Evolutionary conservation across 2,329 filamentous ascomycete genomes (phyloP).

Genomic region (Didymella glomerata): DNA sequence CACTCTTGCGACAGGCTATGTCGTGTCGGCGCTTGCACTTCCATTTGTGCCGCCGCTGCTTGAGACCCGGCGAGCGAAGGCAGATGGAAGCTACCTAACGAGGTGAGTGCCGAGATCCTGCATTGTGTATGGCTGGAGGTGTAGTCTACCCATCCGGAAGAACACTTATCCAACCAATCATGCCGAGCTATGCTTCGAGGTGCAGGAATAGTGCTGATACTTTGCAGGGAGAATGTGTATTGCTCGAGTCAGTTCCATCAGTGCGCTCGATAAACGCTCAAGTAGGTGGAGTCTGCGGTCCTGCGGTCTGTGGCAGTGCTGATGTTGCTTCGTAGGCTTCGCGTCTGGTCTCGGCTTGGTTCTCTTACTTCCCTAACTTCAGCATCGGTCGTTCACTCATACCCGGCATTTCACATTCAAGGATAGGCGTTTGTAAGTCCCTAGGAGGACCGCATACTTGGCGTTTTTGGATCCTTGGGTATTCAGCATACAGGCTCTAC

Average conservation of each 20-base stretch:
- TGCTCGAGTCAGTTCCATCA: slow-evolving; percentile 40
- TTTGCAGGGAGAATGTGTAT: slow-evolving; percentile 37
- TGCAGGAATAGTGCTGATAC: slow-evolving; percentile 12
- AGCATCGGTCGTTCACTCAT: not conserved
- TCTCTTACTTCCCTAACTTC: not conserved
- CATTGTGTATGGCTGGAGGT: not conserved
- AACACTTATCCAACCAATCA: slow-evolving; percentile 11
- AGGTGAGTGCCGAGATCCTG: slow-evolving; percentile 37
- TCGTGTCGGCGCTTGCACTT: slow-evolving; percentile 50
- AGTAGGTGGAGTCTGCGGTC: not conserved
- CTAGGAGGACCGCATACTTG: slow-evolving; percentile 4
- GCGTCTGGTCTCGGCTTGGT: not conserved
- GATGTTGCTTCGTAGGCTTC: not conserved
- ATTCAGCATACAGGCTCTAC: not conserved
- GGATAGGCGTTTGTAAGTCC: slow-evolving; percentile 6
- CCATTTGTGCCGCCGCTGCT: slow-evolving; percentile 53
- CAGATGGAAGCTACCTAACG: slow-evolving; percentile 50
- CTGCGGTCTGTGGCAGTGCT: not conserved
- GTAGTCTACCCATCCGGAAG: slow-evolving; percentile 7
- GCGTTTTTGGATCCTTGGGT: slow-evolving; percentile 9
- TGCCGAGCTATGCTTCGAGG: not conserved
- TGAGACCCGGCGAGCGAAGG: slow-evolving; percentile 48
- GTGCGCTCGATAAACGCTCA: slow-evolving; percentile 33
- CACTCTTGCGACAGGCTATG: slow-evolving; percentile 49
- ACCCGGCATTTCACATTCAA: not conserved